Evolutionary conservation across 164 flowering plant genomes (phyloP), one percentile per base, ranked within the genome.

Genomic region (Amborella trichopoda): DNA sequence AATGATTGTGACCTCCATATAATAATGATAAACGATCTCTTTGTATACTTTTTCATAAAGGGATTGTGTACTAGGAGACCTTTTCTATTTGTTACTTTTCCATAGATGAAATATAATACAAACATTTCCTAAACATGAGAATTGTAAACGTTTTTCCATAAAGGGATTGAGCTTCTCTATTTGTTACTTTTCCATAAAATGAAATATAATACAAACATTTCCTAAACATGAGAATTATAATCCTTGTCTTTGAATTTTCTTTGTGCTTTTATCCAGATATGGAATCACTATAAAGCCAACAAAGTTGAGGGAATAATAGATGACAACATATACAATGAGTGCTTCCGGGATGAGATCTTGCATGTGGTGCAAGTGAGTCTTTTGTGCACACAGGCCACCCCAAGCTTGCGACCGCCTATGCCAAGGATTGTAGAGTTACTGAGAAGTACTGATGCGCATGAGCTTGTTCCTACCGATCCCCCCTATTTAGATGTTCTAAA

Each of bases 361-460:
- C 36, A 46, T 36, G 52, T 54, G 45, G 45, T 54, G 28, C 45
- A 46, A 20, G 58, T 54, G 19, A 46, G 52, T 14, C 52, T 54
- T 25, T 17, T 54, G 12, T 46, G 58, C 37, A 54, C 52, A 37
- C 58, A 54, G 46, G 58, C 50, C 22, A 20, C 44, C 2, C 45
- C 58, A 5, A 3, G 38, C 5, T 46, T 33, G 26, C 50, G 51
- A 17, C 58, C 58, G 2, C 27, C 51, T 17, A 54, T 54, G 58
- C 26, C 26, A 6, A 54, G 27, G 28, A 51, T 46, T 26, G 51
- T 54, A 30, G 58, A 54, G 28, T 23, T 54, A 16, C 45, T 54
- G 27, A 46, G 49, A 13, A 43, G 32, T 11, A 14, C 23, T 23
- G 48, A 43, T 20, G 19, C 21, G 20, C n/a, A 11, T 6, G 26